Base-by-base conservation (phyloP, 148 eudicot species). In the Heliosperma pusillum region DNA sequence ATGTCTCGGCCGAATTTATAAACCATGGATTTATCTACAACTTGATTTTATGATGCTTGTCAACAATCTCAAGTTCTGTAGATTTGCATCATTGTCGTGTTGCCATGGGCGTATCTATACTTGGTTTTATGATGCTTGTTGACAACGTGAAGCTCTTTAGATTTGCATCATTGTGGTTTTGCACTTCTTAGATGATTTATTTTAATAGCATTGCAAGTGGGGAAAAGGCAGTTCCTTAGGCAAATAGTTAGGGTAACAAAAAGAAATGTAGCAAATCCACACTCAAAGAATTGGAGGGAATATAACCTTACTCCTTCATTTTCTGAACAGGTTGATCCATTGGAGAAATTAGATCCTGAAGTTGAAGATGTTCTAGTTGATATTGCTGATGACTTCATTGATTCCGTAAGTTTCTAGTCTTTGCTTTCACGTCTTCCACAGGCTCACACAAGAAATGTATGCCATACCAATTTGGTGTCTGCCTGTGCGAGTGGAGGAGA, bases 361-460 rank as follows among this genome's bases (percentile, higher is more conserved):
- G 97, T 94, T 74, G 97, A 94, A 87, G 97, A 92, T 80, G 82
- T 94, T 71, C 91, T 94, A 68, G 83, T 88, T 25, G 97, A 92
- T 74, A 92, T 95, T 77, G 98, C 97, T 57, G 98, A 95, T 40
- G 98, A 95, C 33, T 95, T 92, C 80, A 87, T 95, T 24, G 96
- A 95, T 44, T 92, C 97, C 40, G 98, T 95, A 80, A 89, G 97
- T 86, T 80, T 27, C 74, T 56, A 22, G 57, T 59, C 61, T 74
- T 57, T 50, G 13, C 17, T 60, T 57, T 25, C 6, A 25, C 3
- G n/a, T 72, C 7, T 63, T 11, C 25, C 70, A 50, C 27, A 45
- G 20, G 19, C 21, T 42, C 19, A 25, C 19, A 25, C 25, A 70
- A 2, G 15, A 21, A 52, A 50, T 66, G 47, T 10, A 3, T 66